Percentiles rank a stretch among this genome's conserved stretches.
Evolutionary conservation across 805 yeast genomes (phyloP).

Genomic region (Myxozyma neglecta): DNA sequence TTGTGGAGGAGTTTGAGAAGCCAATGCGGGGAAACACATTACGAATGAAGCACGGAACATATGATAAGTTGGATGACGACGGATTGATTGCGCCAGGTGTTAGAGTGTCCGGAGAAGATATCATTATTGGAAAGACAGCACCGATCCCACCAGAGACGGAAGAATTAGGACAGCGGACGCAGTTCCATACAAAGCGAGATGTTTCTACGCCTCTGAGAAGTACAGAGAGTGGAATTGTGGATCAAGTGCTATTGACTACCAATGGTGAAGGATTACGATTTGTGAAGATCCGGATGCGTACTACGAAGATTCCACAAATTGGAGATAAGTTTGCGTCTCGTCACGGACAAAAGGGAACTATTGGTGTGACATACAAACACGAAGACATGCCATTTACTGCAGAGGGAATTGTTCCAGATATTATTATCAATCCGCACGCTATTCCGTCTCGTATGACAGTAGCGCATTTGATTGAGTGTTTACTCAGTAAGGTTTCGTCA

Average conservation of each 20-base stretch:
- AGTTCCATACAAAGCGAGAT: conserved; percentile 96
- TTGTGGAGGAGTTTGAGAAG: conserved; percentile 95
- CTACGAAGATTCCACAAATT: conserved; percentile 96
- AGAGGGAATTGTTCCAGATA: conserved; percentile 95
- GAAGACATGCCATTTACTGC: conserved; percentile 98
- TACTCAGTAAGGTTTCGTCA: conserved; percentile 90
- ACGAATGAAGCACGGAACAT: conserved; percentile 95
- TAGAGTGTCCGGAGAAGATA: conserved; percentile 98
- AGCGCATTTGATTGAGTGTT: conserved; percentile 98
- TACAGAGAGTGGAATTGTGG: conserved; percentile 97
- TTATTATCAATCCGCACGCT: conserved; percentile 98
- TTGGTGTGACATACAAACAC: conserved; percentile 97
- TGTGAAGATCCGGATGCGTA: conserved; percentile 98
- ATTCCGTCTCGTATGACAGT: conserved; percentile 99
- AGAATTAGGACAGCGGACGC: conserved; percentile 97
- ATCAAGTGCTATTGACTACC: conserved; percentile 93
- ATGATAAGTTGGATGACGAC: conserved; percentile 96
- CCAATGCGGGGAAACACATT: conserved; percentile 93
- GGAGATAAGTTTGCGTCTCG: conserved; percentile 99
- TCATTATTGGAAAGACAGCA: conserved; percentile 96
- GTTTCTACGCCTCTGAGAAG: conserved; percentile 96
- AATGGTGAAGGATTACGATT: conserved; percentile 98
- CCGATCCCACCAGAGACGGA: conserved; percentile 99
- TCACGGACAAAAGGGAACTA: conserved; percentile 99
- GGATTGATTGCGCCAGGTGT: conserved; percentile 98